phyloP scores from a whole-genome alignment of 345 rosid species.

The Brassica incana region DNA sequence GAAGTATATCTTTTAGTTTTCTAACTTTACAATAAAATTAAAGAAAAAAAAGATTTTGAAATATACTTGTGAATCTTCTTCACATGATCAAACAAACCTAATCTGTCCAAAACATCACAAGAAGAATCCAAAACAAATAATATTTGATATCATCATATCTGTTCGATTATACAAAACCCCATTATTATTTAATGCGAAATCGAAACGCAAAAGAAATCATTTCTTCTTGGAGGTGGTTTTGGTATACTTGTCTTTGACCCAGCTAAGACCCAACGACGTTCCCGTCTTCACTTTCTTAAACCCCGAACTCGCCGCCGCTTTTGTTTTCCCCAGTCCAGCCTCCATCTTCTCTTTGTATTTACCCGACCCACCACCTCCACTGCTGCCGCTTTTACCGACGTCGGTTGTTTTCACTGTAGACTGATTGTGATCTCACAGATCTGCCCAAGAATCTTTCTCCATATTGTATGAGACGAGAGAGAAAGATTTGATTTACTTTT shows the following conservation, averaged over 20 bases:
- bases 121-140: background rate
- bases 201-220: background rate
- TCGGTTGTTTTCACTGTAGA: slow-evolving; percentile 9
- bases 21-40: background rate
- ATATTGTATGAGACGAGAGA: slow-evolving; percentile 1
- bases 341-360: slow-evolving; percentile 77
- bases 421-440: slow-evolving; percentile 63
- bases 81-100: background rate
- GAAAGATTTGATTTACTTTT: background rate
- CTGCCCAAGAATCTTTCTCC: slow-evolving; percentile 77
- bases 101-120: slow-evolving; percentile 6
- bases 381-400: slow-evolving; percentile 7
- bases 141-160: background rate
- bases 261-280: slow-evolving; percentile 51
- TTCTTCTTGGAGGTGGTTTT: slow-evolving; percentile 41
- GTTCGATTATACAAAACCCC: background rate
- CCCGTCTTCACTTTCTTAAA: slow-evolving; percentile 61
- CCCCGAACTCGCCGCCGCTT: slow-evolving; percentile 57
- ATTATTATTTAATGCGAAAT: background rate
- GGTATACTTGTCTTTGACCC: slow-evolving; percentile 65
- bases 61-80: background rate
- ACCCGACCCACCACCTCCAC: slow-evolving; percentile 8
- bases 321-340: slow-evolving; percentile 65
- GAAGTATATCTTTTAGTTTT: background rate
- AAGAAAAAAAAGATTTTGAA: background rate